A percentile compares a stretch with the other conserved stretches of the same genome.
Evolutionary conservation across 2,329 filamentous ascomycete genomes (phyloP).

Genomic region (Sordariomycetes sp.): DNA sequence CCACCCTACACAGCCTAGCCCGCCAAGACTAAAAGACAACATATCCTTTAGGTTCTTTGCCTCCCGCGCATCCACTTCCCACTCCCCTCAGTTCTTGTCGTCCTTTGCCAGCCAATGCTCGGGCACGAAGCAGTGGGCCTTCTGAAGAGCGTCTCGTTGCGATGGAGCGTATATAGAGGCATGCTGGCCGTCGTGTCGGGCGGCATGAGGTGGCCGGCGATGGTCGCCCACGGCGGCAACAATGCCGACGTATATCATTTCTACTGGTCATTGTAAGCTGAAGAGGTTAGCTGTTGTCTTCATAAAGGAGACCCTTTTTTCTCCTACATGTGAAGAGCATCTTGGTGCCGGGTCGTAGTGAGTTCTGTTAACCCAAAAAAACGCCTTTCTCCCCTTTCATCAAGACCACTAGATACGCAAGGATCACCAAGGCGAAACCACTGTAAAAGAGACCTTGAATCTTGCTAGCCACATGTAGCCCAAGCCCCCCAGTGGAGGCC

Average conservation of each 20-base stretch:
- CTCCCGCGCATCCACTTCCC: background rate
- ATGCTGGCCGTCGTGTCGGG: slow-evolving; percentile 11
- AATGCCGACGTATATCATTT: background rate
- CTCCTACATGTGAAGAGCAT: background rate
- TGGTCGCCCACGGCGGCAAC: background rate
- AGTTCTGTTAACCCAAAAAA: too few species aligned
- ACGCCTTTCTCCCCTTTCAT: too few species aligned
- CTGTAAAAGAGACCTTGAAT: too few species aligned
- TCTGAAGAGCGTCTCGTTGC: slow-evolving; percentile 11
- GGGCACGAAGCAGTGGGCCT: slow-evolving; percentile 11
- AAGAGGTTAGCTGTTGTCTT: background rate
- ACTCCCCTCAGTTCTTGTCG: background rate
- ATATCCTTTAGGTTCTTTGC: slow-evolving; percentile 5
- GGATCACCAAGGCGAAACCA: too few species aligned
- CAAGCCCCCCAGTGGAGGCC: too few species aligned
- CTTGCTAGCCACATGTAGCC: too few species aligned
- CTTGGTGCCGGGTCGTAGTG: background rate
- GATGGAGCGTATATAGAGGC: slow-evolving; percentile 13
- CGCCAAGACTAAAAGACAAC: slow-evolving; percentile 3
- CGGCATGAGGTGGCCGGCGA: slow-evolving; percentile 12
- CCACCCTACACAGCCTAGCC: slow-evolving; percentile 4
- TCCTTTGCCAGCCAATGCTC: slow-evolving; percentile 11
- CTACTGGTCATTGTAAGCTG: background rate
- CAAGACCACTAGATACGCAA: too few species aligned
- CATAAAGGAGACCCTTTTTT: background rate